Base-by-base conservation (phyloP, 1,139 yeast genomes). In the Geotrichum macrosporum region DNA sequence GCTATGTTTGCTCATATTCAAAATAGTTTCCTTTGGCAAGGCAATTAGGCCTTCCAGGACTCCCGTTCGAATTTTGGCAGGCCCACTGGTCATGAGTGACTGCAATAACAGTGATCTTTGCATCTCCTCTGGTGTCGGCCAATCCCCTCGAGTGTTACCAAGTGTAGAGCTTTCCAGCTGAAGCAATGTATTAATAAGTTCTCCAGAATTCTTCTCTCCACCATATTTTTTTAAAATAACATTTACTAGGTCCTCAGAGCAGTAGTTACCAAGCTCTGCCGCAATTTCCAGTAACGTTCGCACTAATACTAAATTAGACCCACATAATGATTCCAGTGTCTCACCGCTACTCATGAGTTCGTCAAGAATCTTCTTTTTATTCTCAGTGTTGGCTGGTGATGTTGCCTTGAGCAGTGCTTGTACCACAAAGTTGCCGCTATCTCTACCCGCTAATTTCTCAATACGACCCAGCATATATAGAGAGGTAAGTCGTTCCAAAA, bases 101-200 rank as follows among this genome's bases (percentile, higher is more conserved):
- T 86, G 92, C 51, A 84, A 68, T 57, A 87, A 81, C 27, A 85
- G 61, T 0, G 95, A 73, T 53, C 94, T 73, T 68, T 92, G 80
- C 72, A 94, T 78, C 63, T 86, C 95, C 57, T 84, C 92, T 0
- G 92, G 84, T 1, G 95, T 84, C 40, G 95, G 94, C 94, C 95
- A 84, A 62, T 86, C 95, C 56, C 81, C 94, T 55, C 78, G 75
- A 1, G 87, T 82, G 62, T 84, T 84, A 26, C 94, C 94, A 50
- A 85, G 68, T 1, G 95, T 86, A 0, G 94, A 84, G 1, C 76
- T 68, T 3, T 80, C 72, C 52, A 86, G 68, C 57, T 76, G 76
- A 45, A 86, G 70, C 18, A 83, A 74, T 52, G 81, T 81, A 57
- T 84, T 94, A 55, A 85, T 76, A 19, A 84, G 73, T 26, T 73